Conservation (phyloP, 805 yeast genomes). For the Candida pseudofarinosa region DNA sequence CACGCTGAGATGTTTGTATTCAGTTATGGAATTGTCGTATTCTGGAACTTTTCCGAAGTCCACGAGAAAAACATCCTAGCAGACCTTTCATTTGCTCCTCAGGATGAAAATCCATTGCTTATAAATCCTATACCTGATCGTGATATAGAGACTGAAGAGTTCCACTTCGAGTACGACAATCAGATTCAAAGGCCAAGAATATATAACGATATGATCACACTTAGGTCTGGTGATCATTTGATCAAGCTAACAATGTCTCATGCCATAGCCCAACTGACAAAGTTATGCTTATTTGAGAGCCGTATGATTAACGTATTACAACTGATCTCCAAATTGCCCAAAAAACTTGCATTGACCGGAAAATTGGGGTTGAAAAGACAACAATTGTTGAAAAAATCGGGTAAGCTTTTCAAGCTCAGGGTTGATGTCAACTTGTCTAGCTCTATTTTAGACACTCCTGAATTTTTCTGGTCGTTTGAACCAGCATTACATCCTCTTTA, state of each 20-base stretch:
- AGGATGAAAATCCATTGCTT: conserved; percentile 44
- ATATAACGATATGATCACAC: conserved; percentile 89
- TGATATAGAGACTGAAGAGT: conserved; percentile 90
- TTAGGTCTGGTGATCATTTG: conserved; percentile 87
- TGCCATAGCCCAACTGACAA: conserved; percentile 95
- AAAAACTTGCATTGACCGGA: conserved; percentile 86
- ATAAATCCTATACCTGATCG: conserved; percentile 77
- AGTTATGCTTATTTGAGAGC: conserved; percentile 85
- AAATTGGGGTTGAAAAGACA: conserved; percentile 78
- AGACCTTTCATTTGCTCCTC: conserved; percentile 72
- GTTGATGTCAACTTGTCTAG: conserved; percentile 92
- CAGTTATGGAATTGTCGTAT: conserved; percentile 93
- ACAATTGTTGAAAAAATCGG: conserved; percentile 83
- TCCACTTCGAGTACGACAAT: conserved; percentile 67
- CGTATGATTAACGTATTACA: conserved; percentile 80
- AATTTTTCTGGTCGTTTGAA: conserved; percentile 91
- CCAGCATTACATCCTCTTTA: conserved; percentile 94
- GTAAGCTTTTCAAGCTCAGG: conserved; percentile 81
- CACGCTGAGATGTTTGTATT: conserved; percentile 85
- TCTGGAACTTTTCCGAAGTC: conserved; percentile 91
- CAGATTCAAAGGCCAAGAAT: conserved; percentile 66
- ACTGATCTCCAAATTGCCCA: conserved; percentile 86
- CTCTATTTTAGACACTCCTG: conserved; percentile 90
- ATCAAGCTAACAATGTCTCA: conserved; percentile 91
- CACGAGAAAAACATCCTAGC: conserved; percentile 94